Evolutionary conservation across 2,329 filamentous ascomycete genomes (phyloP).

Genomic region (Arthrinium puccinioides): DNA sequence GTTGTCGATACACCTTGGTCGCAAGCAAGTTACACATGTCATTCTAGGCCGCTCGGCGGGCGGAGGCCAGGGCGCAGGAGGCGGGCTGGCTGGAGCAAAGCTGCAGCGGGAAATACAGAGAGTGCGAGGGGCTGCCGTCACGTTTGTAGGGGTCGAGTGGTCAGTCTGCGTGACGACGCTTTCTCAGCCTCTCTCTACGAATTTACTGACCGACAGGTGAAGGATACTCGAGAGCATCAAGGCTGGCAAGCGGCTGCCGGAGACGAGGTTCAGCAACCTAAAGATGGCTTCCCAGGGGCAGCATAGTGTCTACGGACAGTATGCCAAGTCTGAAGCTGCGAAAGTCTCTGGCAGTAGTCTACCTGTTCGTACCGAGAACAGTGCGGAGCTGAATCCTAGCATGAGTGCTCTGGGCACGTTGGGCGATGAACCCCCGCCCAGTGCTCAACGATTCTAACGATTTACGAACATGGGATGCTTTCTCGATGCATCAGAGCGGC

Average conservation of each 20-base stretch:
- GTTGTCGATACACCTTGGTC: conserved; percentile 63
- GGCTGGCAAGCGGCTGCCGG: conserved; percentile 64
- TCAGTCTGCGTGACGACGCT: conserved; percentile 22
- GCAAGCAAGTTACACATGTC: conserved; percentile 76
- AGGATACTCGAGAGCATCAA: conserved; percentile 82
- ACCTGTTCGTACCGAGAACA: too few species aligned
- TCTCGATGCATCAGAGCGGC: too few species aligned
- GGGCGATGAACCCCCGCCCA: conserved; percentile 5
- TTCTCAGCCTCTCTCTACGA: too few species aligned
- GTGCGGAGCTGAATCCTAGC: neutral
- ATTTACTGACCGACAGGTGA: too few species aligned
- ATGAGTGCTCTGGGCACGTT: too few species aligned
- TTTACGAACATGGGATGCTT: too few species aligned
- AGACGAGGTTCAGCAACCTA: conserved; percentile 62
- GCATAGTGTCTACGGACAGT: conserved; percentile 54
- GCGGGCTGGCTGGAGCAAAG: conserved; percentile 70
- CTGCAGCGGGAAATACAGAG: conserved; percentile 71
- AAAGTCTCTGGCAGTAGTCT: neutral
- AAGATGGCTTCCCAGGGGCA: conserved; percentile 57
- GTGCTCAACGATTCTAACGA: conserved; percentile 2
- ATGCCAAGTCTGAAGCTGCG: conserved; percentile 16
- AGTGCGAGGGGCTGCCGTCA: conserved; percentile 62
- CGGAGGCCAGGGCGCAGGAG: conserved; percentile 51
- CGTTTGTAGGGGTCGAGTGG: conserved; percentile 79
- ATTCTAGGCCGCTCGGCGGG: conserved; percentile 60